These are phyloP conservation scores for Rubia tinctorum DNA, from an alignment of 305 asterid species.

Conservation along the genomic window DNA sequence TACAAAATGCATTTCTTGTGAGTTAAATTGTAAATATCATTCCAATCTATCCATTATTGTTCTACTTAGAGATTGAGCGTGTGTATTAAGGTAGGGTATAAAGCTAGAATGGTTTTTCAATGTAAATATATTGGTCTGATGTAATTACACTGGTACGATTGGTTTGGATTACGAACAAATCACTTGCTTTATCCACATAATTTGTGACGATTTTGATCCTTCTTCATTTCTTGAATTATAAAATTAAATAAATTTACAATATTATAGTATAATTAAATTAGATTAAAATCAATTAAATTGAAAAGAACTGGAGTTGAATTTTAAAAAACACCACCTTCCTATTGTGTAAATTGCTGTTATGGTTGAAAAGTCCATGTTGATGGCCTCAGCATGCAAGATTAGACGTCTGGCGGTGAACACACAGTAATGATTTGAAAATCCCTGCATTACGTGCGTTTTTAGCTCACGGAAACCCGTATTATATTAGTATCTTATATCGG, in stretches of 20 bases:
- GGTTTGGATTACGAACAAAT: not conserved
- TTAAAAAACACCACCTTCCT: too few species aligned
- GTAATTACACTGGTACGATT: not conserved
- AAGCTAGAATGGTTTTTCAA: slow-evolving; percentile 31
- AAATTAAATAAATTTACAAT: too few species aligned
- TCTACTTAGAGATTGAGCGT: too few species aligned
- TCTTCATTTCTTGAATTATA: too few species aligned
- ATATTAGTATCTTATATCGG: not conserved
- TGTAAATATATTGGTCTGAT: too few species aligned
- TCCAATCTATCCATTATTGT: too few species aligned
- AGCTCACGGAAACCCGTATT: not conserved
- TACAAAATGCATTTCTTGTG: too few species aligned
- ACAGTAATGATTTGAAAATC: not conserved
- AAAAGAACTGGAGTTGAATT: too few species aligned
- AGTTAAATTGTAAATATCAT: too few species aligned
- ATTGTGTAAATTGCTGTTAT: slow-evolving; percentile 35
- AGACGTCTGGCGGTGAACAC: not conserved
- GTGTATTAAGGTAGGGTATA: slow-evolving; percentile 80
- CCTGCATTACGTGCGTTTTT: not conserved
- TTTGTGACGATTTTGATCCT: not conserved
- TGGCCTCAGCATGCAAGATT: not conserved
- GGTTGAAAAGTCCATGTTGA: not conserved
- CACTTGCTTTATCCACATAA: not conserved
- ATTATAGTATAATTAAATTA: too few species aligned
- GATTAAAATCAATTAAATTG: too few species aligned